A percentile compares a stretch with the other conserved stretches of the same genome.
Conservation (phyloP, 805 yeast genomes). For the Zygoascus biomembranicola region DNA sequence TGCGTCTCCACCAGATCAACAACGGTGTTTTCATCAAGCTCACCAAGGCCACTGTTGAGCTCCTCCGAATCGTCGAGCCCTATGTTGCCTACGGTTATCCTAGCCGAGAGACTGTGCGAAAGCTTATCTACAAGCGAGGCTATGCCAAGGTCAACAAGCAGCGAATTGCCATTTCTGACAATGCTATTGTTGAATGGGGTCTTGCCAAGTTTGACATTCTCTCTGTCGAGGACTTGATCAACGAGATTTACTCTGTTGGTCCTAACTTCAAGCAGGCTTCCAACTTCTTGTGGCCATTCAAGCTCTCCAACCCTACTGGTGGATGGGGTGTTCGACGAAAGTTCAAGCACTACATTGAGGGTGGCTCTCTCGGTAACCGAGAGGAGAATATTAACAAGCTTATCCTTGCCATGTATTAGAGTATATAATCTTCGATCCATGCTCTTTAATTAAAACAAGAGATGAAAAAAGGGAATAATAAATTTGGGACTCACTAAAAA, state of each 20-base stretch:
- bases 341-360: slow-evolving; percentile 78
- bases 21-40: slow-evolving; percentile 72
- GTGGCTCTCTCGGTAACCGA: slow-evolving; percentile 81
- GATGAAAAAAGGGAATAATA: not conserved
- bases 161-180: slow-evolving; percentile 64
- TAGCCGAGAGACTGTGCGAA: slow-evolving; percentile 61
- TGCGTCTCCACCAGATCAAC: slow-evolving; percentile 72
- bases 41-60: slow-evolving; percentile 73
- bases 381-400: slow-evolving; percentile 70
- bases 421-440: not conserved
- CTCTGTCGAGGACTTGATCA: slow-evolving; percentile 70
- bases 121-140: slow-evolving; percentile 76
- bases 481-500: not conserved
- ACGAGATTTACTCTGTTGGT: slow-evolving; percentile 76
- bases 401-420: slow-evolving; percentile 61
- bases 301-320: slow-evolving; percentile 73
- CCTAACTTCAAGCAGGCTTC: slow-evolving; percentile 80
- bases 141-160: slow-evolving; percentile 75
- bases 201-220: slow-evolving; percentile 70
- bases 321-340: slow-evolving; percentile 77
- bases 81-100: slow-evolving; percentile 81
- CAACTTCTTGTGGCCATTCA: slow-evolving; percentile 83
- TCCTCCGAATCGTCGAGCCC: slow-evolving; percentile 71
- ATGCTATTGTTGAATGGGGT: slow-evolving; percentile 59
- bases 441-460: not conserved